Conservation (phyloP, 2,329 filamentous ascomycete species). For the Pseudopithomyces maydicus region DNA sequence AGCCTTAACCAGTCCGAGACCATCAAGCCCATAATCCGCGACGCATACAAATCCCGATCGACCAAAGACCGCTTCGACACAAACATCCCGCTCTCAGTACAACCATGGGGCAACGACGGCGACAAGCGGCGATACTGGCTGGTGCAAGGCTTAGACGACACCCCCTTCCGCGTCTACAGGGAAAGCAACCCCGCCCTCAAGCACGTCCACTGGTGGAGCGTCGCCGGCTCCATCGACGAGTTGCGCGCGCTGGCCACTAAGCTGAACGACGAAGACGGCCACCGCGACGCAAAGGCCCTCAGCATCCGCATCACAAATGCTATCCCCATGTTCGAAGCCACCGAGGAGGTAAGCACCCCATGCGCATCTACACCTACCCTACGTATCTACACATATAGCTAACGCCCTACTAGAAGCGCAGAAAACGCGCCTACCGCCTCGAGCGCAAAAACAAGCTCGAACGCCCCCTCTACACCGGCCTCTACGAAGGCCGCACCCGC, state of each 20-base stretch:
- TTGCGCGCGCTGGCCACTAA: constrained; percentile 75
- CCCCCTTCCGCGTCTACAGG: constrained; percentile 88
- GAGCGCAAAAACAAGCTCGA: constrained; percentile 85
- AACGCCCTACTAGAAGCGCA: constrained; percentile 72
- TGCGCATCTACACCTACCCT: too few relatives aligned
- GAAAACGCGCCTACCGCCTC: constrained; percentile 87
- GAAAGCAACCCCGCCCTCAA: constrained; percentile 83
- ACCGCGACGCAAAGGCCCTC: constrained; percentile 78
- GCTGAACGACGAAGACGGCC: constrained; percentile 76
- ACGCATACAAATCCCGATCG: constrained; percentile 69
- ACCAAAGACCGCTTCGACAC: constrained; percentile 78
- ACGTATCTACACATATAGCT: constrained; percentile 9
- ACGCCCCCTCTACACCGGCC: constrained; percentile 83
- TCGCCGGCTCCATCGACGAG: constrained; percentile 90
- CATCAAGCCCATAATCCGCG: constrained; percentile 79
- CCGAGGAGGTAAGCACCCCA: constrained; percentile 71
- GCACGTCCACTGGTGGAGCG: constrained; percentile 87
- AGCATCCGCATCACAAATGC: constrained; percentile 78
- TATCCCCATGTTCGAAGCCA: constrained; percentile 88
- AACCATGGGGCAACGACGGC: constrained; percentile 87
- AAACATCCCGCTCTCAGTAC: constrained; percentile 87
- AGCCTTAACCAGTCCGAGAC: constrained; percentile 84
- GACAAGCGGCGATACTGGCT: constrained; percentile 93
- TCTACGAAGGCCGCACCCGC: constrained; percentile 94
- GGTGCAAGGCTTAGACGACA: constrained; percentile 92